A percentile compares a stretch with the other conserved stretches of the same genome.
Evolutionary conservation across 2,329 filamentous ascomycete species (phyloP).

Genomic region (Bipolaris bicolor): DNA sequence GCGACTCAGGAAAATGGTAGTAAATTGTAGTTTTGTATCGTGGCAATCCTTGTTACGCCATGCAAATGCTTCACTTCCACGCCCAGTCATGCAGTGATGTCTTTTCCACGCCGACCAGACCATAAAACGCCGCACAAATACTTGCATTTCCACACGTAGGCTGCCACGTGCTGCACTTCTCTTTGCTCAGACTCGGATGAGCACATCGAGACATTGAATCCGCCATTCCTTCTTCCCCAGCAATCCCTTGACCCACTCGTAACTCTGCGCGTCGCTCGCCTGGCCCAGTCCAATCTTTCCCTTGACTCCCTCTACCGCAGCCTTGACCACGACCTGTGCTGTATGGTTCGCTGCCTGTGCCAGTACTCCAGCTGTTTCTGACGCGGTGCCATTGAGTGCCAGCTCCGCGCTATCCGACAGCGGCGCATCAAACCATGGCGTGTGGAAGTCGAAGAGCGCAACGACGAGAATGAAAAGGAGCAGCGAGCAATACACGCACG

Average conservation of each 20-base stretch:
- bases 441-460: slow-evolving; percentile 91
- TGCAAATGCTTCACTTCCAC: slow-evolving; percentile 28
- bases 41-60: slow-evolving; percentile 22
- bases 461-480: slow-evolving; percentile 94
- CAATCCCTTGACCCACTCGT: slow-evolving; percentile 81
- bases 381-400: slow-evolving; percentile 43
- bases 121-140: slow-evolving; percentile 2
- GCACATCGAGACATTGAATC: slow-evolving; percentile 88
- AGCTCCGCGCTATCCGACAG: slow-evolving; percentile 42
- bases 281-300: slow-evolving; percentile 33
- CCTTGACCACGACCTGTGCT: slow-evolving; percentile 38
- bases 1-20: neutral
- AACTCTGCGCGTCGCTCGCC: slow-evolving; percentile 67
- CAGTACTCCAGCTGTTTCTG: slow-evolving; percentile 67
- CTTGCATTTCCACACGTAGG: neutral
- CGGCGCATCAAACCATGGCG: slow-evolving; percentile 92
- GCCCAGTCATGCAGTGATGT: slow-evolving; percentile 26
- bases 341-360: slow-evolving; percentile 68
- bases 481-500: slow-evolving; percentile 97
- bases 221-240: slow-evolving; percentile 86
- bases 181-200: slow-evolving; percentile 66
- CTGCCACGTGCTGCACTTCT: neutral
- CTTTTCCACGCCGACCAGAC: neutral
- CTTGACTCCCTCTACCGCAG: slow-evolving; percentile 36
- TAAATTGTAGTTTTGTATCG: neutral